Evolutionary conservation across 2,329 filamentous ascomycete species (phyloP).

Genomic region (Neopestalotiopsis sp.): DNA sequence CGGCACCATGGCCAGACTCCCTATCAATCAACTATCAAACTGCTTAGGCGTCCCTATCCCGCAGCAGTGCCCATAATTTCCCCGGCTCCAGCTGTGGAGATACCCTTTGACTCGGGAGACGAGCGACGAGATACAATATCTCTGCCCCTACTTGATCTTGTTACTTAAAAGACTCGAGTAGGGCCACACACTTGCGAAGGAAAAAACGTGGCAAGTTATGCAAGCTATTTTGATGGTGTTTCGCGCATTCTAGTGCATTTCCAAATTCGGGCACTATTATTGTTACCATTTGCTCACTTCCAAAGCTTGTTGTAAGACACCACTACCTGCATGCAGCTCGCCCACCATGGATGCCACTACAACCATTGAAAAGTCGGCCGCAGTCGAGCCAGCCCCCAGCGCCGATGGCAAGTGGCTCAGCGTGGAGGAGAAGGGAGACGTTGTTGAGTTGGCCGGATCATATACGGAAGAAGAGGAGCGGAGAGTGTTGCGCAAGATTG

Average conservation of each 20-base stretch:
- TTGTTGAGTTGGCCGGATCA: slow-evolving; percentile 23
- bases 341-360: slow-evolving; percentile 7
- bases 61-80: slow-evolving; percentile 1
- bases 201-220: neutral
- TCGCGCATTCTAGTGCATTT: neutral
- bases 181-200: neutral
- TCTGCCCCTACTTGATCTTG: neutral
- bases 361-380: slow-evolving; percentile 7
- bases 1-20: neutral
- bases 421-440: slow-evolving; percentile 13
- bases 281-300: neutral
- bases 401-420: slow-evolving; percentile 21
- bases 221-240: neutral
- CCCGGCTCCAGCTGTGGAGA: neutral
- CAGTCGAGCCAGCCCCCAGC: slow-evolving; percentile 3
- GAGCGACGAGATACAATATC: neutral
- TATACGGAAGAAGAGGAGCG: slow-evolving; percentile 38
- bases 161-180: neutral
- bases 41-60: neutral
- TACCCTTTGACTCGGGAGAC: neutral
- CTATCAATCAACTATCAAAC: slow-evolving; percentile 7
- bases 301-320: neutral
- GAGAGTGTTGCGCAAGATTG: slow-evolving; percentile 38
- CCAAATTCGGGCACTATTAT: neutral
- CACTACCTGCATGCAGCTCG: neutral